phyloP scores from a whole-genome alignment of 768 basidiomycete genomes.

The Macrocybe gigantea region DNA sequence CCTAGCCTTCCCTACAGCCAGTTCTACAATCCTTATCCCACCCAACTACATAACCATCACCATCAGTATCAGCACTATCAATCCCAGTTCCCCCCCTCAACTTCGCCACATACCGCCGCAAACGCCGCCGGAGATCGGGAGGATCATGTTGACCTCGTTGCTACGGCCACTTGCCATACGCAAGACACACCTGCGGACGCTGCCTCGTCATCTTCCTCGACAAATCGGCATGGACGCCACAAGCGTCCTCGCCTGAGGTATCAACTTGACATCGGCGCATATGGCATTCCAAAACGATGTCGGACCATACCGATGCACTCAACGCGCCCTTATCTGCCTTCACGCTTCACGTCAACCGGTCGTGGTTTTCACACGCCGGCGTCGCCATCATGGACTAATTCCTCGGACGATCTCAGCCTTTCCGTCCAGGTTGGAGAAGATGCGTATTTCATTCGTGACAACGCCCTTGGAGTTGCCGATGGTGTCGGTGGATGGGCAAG shows the following conservation, averaged over 20 bases:
- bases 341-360: background rate
- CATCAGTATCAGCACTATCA: background rate
- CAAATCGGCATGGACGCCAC: background rate
- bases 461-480: constrained; percentile 92
- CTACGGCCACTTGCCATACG: no score
- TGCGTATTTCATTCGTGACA: constrained; percentile 76
- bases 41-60: background rate
- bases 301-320: background rate
- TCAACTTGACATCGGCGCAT: constrained; percentile 1
- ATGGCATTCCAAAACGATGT: constrained; percentile 2
- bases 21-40: background rate
- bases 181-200: no score
- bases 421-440: constrained; percentile 89
- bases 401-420: constrained; percentile 30
- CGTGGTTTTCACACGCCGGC: no score
- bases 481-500: constrained; percentile 89
- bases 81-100: background rate
- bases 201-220: no score
- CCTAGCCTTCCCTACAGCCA: no score
- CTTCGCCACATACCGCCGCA: background rate
- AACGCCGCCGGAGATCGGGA: background rate
- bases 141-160: no score
- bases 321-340: background rate
- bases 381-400: no score
- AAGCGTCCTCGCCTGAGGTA: background rate